Evolutionary conservation across 2,329 filamentous ascomycete species (phyloP), one percentile per base, ranked within the genome.

Genomic region (Aspergillus novoparasiticus): DNA sequence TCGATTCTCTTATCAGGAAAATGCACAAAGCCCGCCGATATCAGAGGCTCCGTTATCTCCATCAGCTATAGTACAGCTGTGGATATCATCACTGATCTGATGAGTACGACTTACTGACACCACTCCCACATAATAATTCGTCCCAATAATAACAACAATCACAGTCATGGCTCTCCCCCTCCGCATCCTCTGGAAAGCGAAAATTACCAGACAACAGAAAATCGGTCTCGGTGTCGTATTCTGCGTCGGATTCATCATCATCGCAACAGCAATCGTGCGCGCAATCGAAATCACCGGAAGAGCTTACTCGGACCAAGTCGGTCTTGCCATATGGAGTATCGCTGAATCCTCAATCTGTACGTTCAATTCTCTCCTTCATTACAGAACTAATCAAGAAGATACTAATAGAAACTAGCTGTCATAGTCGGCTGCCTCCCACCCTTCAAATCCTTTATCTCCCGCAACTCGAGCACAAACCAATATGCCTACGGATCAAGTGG

Each of bases 111-210:
- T 21, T 8, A 4, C 39, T 41, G 36, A n/a, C 6, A 2, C 3
- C 26, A 6, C 4, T 16, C n/a, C 26, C 2, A 19, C 19, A 32
- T 26, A 32, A 10, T 10, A 1, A 30, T n/a, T 43, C 3, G 41
- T n/a, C 12, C 21, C 11, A 26, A 8, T 26, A 48, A 48, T 58
- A 51, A 53, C 14, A 12, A 54, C 34, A 43, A 30, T 46, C 1
- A 57, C 23, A 75, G 73, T 77, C 28, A 77, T 75, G 72, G 62
- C 63, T 3, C 68, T 77, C 16, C 73, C 72, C 0, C 62, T 76
- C 6, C 61, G 66, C 8, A 68, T 77, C 14, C 65, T 76, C 28
- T 69, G 69, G 56, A 68, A 70, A 14, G 66, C 74, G 8, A 68
- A 64, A 19, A 71, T 76, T 36, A 71, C 66, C 46, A 11, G 55